Evolutionary conservation across 306 rosid species (phyloP).

Genomic region (Dicorynia guianensis): DNA sequence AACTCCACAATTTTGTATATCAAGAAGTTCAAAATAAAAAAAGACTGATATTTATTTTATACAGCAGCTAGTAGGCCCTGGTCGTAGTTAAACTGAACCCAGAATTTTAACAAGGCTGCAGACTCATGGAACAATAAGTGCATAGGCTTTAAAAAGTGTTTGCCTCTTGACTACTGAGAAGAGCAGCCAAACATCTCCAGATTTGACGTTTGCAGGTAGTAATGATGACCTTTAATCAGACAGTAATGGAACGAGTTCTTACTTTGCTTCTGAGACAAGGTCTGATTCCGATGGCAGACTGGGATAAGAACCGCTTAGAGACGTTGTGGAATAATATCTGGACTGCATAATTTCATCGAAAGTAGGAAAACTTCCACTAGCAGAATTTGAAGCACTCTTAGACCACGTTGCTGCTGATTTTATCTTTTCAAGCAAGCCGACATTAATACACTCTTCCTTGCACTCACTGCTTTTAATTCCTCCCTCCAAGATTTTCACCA

Average conservation of each 20-base stretch:
- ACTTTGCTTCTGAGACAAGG: neutral
- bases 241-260: neutral
- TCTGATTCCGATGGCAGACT: neutral
- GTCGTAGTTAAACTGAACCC: neutral
- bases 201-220: too few species aligned
- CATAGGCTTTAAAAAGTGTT: neutral
- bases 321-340: slow-evolving; percentile 29
- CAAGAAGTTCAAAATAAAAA: too few species aligned
- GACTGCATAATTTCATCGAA: slow-evolving; percentile 39
- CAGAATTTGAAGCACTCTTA: neutral
- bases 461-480: neutral
- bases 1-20: too few species aligned
- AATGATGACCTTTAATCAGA: too few species aligned
- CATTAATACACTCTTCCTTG: slow-evolving; percentile 25
- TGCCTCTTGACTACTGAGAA: neutral
- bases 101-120: neutral
- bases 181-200: too few species aligned
- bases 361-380: slow-evolving; percentile 41
- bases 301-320: slow-evolving; percentile 17
- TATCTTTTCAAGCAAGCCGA: slow-evolving; percentile 38
- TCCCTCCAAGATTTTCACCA: slow-evolving; percentile 47
- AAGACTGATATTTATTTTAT: too few species aligned
- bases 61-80: too few species aligned
- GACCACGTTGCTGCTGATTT: slow-evolving; percentile 37
- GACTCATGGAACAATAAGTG: neutral